A percentile compares a stretch with the other conserved stretches of the same genome.
These are phyloP conservation scores for Mortierella sp. DNA, from an alignment of 371 early-diverging fungal species.

Conservation along the genomic window DNA sequence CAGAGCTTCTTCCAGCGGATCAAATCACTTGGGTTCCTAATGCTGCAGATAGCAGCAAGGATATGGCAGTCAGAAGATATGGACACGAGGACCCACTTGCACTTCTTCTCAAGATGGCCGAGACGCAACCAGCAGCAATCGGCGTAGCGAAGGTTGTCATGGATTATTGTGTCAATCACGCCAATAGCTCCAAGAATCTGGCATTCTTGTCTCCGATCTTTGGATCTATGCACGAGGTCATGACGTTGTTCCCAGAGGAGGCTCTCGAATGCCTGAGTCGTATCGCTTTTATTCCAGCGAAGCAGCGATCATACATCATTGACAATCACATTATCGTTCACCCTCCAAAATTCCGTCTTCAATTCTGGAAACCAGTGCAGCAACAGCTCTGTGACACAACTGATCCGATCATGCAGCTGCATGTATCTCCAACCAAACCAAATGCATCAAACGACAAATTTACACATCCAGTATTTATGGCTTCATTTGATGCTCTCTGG, in stretches of 20 bases:
- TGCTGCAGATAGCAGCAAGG: not conserved
- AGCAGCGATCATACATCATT: not conserved
- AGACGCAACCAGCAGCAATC: constrained; percentile 1
- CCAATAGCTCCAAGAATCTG: constrained; percentile 12
- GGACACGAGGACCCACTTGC: constrained; percentile 3
- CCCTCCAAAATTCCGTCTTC: not conserved
- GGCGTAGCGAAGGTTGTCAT: constrained; percentile 14
- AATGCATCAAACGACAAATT: not conserved
- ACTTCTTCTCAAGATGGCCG: not conserved
- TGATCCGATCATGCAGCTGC: constrained; percentile 11
- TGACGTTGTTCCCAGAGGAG: constrained; percentile 12
- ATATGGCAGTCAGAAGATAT: not conserved
- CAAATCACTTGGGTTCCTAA: constrained; percentile 10
- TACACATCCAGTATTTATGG: constrained; percentile 7
- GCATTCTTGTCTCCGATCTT: constrained; percentile 14
- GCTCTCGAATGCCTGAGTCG: constrained; percentile 7
- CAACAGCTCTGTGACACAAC: not conserved
- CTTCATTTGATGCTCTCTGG: no score
- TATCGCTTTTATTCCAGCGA: constrained; percentile 10
- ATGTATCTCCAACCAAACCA: not conserved
- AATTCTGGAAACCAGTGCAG: not conserved
- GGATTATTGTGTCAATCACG: constrained; percentile 14
- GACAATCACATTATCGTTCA: constrained; percentile 5
- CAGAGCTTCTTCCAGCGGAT: not conserved
- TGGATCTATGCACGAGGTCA: constrained; percentile 10